phyloP scores from a whole-genome alignment of 371 early-diverging fungal genomes.

The Umbelopsis sp. region DNA sequence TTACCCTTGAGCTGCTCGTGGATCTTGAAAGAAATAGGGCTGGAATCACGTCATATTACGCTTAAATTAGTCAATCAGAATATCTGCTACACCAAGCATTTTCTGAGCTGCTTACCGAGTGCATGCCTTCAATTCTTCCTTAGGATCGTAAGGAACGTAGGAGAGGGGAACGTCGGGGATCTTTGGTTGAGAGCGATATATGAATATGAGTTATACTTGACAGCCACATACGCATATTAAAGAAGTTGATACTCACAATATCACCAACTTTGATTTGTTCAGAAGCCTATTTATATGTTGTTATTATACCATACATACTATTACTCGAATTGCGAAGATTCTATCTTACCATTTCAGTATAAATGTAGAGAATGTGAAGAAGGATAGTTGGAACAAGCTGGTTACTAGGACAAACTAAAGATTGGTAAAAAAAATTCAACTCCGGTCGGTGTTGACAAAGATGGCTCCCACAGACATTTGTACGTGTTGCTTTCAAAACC shows the following conservation, averaged over 20 bases:
- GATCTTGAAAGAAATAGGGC: slow-evolving; percentile 40
- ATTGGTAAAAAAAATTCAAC: no score
- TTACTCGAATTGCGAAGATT: no score
- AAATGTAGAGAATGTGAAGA: no score
- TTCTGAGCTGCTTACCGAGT: slow-evolving; percentile 27
- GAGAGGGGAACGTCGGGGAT: slow-evolving; percentile 37
- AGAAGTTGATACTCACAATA: background rate
- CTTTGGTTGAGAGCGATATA: slow-evolving; percentile 8
- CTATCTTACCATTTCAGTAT: no score
- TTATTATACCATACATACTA: no score
- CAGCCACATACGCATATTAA: background rate
- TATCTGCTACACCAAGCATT: background rate
- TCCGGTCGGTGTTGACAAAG: no score
- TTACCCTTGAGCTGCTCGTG: slow-evolving; percentile 68
- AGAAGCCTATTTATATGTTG: background rate
- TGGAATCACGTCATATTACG: background rate
- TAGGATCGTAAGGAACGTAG: slow-evolving; percentile 37
- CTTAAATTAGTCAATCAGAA: background rate
- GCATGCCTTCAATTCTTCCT: slow-evolving; percentile 35
- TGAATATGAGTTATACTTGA: background rate
- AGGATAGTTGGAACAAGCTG: no score
- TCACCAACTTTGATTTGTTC: slow-evolving; percentile 3
- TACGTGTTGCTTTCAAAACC: no score
- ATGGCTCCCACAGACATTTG: no score
- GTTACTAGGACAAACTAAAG: no score